Percentiles rank a stretch among this genome's conserved stretches.
phyloP scores from a whole-genome alignment of 768 basidiomycete species.

The Amanita thiersii region DNA sequence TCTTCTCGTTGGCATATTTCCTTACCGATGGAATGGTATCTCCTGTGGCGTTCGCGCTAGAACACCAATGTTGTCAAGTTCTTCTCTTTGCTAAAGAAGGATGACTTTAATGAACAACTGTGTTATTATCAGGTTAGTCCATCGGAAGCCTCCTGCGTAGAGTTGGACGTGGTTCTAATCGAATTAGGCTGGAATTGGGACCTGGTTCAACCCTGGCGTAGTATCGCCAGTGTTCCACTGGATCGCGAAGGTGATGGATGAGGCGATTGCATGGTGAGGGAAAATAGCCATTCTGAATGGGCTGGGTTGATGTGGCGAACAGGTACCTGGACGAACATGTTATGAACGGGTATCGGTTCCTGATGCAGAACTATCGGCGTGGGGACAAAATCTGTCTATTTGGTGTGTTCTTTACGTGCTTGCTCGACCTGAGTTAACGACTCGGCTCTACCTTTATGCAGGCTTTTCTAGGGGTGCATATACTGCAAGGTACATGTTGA shows the following conservation, averaged over 20 bases:
- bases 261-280: constrained; percentile 64
- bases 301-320: neutral
- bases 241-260: constrained; percentile 54
- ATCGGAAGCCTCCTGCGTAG: constrained; percentile 2
- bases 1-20: neutral
- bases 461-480: constrained; percentile 67
- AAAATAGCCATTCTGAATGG: neutral
- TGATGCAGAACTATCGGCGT: constrained; percentile 69
- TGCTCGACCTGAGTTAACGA: neutral
- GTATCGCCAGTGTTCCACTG: constrained; percentile 53
- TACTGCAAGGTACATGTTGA: constrained; percentile 45
- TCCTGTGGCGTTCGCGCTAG: constrained; percentile 14
- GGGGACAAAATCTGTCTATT: constrained; percentile 75
- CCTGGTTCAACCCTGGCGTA: constrained; percentile 53
- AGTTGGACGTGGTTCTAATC: constrained; percentile 9
- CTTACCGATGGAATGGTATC: neutral
- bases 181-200: constrained; percentile 36
- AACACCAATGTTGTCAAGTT: constrained; percentile 70
- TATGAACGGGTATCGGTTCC: constrained; percentile 65
- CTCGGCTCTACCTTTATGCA: constrained; percentile 17
- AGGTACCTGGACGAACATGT: constrained; percentile 71
- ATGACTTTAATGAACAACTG: constrained; percentile 45
- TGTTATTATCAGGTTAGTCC: constrained; percentile 61
- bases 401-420: constrained; percentile 30
- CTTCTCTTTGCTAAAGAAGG: constrained; percentile 59